These are phyloP conservation scores for Protomyces macrosporus DNA, from an alignment of 1,139 yeast species.

Conservation along the genomic window DNA sequence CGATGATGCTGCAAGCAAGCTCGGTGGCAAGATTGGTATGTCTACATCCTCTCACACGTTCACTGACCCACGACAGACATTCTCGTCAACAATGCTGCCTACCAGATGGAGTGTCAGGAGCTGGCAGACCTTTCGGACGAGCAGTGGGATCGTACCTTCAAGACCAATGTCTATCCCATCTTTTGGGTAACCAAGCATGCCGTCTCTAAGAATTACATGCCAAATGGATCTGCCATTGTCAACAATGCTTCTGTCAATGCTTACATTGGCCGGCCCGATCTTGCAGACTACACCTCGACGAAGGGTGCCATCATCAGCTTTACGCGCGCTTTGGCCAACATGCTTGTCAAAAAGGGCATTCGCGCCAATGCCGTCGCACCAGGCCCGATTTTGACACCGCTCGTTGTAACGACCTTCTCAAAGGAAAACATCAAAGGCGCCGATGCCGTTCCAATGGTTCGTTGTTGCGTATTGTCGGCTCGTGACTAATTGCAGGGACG, in stretches of 20 bases:
- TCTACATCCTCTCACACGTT: not conserved
- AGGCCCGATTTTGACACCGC: conserved; percentile 62
- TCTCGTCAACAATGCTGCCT: conserved; percentile 23
- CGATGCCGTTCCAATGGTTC: conserved; percentile 1
- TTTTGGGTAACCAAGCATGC: conserved; percentile 17
- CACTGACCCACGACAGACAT: not conserved
- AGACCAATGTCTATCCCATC: conserved; percentile 1
- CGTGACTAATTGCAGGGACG: not conserved
- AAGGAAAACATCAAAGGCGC: conserved; percentile 2
- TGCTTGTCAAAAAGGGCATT: conserved; percentile 48
- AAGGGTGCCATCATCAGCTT: conserved; percentile 39
- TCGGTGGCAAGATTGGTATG: not conserved
- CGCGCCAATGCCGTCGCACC: conserved; percentile 66
- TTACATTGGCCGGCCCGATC: conserved; percentile 12
- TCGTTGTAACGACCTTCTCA: conserved; percentile 1
- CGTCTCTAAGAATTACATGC: not conserved
- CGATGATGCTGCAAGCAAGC: not conserved
- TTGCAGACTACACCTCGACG: conserved; percentile 8
- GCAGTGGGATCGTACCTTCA: conserved; percentile 1
- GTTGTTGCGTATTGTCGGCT: not conserved
- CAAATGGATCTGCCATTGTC: conserved; percentile 7
- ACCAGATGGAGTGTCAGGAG: conserved; percentile 19
- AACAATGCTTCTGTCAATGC: conserved; percentile 12
- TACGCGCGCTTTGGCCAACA: conserved; percentile 57
- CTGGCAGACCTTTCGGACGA: conserved; percentile 8